Conservation (phyloP, 2,329 filamentous ascomycete species). For the Nemania abortiva region DNA sequence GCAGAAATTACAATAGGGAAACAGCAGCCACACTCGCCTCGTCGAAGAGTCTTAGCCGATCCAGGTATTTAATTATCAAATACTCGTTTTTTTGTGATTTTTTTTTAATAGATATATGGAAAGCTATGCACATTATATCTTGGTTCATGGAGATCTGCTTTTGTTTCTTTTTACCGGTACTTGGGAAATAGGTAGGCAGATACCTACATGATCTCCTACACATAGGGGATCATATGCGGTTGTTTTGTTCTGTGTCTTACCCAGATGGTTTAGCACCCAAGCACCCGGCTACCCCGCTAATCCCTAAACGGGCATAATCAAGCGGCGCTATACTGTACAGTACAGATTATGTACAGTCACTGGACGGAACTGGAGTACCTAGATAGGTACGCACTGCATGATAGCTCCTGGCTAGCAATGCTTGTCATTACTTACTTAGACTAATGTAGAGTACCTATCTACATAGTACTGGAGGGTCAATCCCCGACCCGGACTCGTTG, state of each 20-base stretch:
- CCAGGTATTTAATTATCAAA: no score
- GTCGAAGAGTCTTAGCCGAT: no score
- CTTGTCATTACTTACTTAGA: background rate
- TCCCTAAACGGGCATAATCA: conserved; percentile 14
- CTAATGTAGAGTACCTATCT: conserved; percentile 8
- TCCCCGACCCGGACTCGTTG: conserved; percentile 3
- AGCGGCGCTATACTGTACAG: conserved; percentile 11
- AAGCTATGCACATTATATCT: no score
- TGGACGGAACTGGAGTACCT: background rate
- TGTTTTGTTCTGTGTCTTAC: no score
- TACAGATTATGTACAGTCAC: background rate
- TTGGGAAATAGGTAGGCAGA: background rate
- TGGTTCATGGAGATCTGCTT: no score
- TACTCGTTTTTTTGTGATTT: no score
- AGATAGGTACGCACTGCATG: background rate
- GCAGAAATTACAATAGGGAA: background rate
- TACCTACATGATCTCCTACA: background rate
- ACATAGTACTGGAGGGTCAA: conserved; percentile 1
- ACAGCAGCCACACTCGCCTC: no score
- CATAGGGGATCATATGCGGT: no score
- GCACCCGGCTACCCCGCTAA: conserved; percentile 12
- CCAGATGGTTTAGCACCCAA: background rate
- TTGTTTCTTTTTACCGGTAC: no score
- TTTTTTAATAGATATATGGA: no score
- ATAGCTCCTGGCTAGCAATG: background rate